Conservation (phyloP, 805 yeast species). For the Wickerhamomyces mucosus region DNA sequence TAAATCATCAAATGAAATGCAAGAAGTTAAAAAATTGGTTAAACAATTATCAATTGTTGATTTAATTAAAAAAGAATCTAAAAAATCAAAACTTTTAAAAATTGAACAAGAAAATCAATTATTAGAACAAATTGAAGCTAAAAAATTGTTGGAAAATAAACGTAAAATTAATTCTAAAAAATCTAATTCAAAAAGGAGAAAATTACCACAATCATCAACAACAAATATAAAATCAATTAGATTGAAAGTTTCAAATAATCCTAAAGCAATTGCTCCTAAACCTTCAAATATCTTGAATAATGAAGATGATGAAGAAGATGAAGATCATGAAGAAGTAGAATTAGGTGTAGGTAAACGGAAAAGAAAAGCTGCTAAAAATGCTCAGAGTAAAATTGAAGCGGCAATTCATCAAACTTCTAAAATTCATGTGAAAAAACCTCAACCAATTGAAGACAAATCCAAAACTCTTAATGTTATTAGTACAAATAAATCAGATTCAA, state of each 20-base stretch:
- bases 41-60: constrained; percentile 19
- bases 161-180: neutral
- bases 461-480: no score
- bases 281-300: neutral
- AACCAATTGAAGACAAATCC: neutral
- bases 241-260: neutral
- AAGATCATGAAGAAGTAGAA: neutral
- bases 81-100: constrained; percentile 3
- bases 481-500: constrained; percentile 26
- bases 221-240: neutral
- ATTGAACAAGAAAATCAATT: neutral
- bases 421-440: neutral
- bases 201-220: neutral
- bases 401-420: constrained; percentile 4
- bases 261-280: neutral
- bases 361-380: constrained; percentile 16
- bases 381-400: constrained; percentile 16
- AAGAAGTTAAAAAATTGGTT: constrained; percentile 19
- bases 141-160: neutral
- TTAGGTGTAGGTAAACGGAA: neutral
- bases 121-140: neutral
- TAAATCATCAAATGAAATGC: constrained; percentile 17
- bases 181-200: neutral
- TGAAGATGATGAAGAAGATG: neutral
- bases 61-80: constrained; percentile 14